These are phyloP conservation scores for Globisporangium radiosum DNA, from an alignment of 352 stramenopile genomes.

Conservation along the genomic window DNA sequence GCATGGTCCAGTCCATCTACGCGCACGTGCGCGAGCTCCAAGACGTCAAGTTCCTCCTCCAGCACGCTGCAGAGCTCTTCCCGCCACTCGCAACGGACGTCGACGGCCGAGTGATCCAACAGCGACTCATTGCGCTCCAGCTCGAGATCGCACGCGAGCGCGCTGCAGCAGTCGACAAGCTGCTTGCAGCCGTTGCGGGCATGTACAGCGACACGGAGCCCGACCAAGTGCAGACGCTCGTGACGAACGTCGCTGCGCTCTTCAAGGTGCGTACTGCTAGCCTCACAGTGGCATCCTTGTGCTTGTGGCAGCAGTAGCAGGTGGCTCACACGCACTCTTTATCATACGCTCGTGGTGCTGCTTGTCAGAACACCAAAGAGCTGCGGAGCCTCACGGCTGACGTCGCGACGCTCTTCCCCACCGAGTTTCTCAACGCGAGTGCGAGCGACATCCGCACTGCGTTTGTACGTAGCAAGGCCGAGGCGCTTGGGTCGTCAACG, in stretches of 20 bases:
- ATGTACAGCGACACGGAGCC: slow-evolving; percentile 83
- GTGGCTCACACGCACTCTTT: background rate
- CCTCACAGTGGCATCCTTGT: background rate
- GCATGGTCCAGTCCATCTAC: slow-evolving; percentile 82
- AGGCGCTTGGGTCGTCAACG: slow-evolving; percentile 24
- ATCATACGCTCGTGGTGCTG: background rate
- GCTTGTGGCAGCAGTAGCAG: background rate
- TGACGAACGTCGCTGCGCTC: slow-evolving; percentile 42
- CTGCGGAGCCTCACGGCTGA: slow-evolving; percentile 80
- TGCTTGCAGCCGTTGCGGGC: slow-evolving; percentile 43
- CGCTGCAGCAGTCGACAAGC: slow-evolving; percentile 54
- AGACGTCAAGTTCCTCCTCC: slow-evolving; percentile 82
- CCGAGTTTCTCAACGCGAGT: slow-evolving; percentile 74
- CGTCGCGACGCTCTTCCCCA: slow-evolving; percentile 61
- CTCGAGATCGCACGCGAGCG: slow-evolving; percentile 58
- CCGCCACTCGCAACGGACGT: slow-evolving; percentile 57
- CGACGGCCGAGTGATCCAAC: slow-evolving; percentile 48
- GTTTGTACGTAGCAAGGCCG: slow-evolving; percentile 53
- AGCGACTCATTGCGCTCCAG: slow-evolving; percentile 53
- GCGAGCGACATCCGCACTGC: slow-evolving; percentile 41
- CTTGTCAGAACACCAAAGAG: slow-evolving; percentile 66
- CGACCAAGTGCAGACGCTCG: slow-evolving; percentile 46
- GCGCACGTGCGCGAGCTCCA: slow-evolving; percentile 51
- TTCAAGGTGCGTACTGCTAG: slow-evolving; percentile 48
- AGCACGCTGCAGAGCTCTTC: slow-evolving; percentile 65